Conservation (phyloP, 345 rosid species). For the Acer campestre region DNA sequence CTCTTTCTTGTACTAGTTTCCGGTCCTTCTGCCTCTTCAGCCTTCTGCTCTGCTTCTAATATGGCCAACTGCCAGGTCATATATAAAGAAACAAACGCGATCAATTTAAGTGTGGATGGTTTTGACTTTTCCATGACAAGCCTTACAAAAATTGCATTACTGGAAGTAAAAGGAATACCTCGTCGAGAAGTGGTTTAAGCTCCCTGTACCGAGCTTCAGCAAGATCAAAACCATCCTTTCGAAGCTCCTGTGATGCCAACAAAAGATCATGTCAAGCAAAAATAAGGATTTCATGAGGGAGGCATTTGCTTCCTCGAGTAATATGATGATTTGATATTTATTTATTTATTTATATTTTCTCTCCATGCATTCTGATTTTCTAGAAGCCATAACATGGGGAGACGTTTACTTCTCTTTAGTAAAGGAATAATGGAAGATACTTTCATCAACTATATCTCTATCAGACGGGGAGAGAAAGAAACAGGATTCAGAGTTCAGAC, state of each 20-base stretch:
- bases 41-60: slow-evolving; percentile 93
- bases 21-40: slow-evolving; percentile 82
- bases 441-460: not conserved
- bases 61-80: slow-evolving; percentile 55
- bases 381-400: not conserved
- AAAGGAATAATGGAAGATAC: slow-evolving; percentile 3
- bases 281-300: not conserved
- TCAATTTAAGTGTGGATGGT: not conserved
- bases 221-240: slow-evolving; percentile 95
- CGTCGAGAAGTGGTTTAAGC: slow-evolving; percentile 92
- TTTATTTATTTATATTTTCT: not conserved
- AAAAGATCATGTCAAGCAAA: slow-evolving; percentile 15
- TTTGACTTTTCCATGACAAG: not conserved
- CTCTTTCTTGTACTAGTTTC: slow-evolving; percentile 71
- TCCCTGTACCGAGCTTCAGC: slow-evolving; percentile 84
- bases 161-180: slow-evolving; percentile 46
- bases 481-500: not conserved
- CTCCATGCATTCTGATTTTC: not conserved
- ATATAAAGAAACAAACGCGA: not conserved
- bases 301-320: not conserved
- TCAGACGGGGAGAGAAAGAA: not conserved
- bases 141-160: not conserved
- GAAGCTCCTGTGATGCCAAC: slow-evolving; percentile 68
- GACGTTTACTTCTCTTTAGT: not conserved
- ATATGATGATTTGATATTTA: not conserved